Evolutionary conservation across 208 protist genomes (phyloP).

Genomic region (Giardia duodenalis): DNA sequence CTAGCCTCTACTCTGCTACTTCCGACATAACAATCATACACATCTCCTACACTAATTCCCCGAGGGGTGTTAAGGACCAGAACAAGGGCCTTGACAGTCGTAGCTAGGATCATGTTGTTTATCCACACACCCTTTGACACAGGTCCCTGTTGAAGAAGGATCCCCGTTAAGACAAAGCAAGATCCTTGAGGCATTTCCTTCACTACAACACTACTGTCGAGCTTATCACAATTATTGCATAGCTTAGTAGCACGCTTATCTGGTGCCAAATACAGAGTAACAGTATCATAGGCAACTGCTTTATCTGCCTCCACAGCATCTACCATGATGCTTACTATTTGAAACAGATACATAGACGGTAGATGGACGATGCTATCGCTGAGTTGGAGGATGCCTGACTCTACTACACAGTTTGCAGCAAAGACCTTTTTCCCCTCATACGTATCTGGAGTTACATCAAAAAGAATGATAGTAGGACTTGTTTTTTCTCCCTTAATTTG

Average conservation of each 20-base stretch:
- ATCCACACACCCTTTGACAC: neutral
- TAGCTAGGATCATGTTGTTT: neutral
- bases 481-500: neutral
- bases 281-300: neutral
- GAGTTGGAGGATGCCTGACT: conserved; percentile 7
- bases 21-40: neutral
- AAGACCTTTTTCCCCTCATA: neutral
- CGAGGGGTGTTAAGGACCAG: neutral
- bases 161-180: neutral
- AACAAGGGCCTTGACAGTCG: neutral
- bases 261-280: neutral
- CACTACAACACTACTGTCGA: neutral
- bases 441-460: neutral
- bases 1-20: neutral
- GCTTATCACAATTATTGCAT: neutral
- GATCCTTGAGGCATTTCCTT: neutral
- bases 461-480: neutral
- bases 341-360: neutral
- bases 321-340: neutral
- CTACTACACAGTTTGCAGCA: neutral
- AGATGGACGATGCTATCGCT: neutral
- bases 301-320: neutral
- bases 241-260: neutral
- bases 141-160: neutral
- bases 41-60: neutral